phyloP scores from a whole-genome alignment of 2,329 filamentous ascomycete species.

The Hypoxylon sp. region DNA sequence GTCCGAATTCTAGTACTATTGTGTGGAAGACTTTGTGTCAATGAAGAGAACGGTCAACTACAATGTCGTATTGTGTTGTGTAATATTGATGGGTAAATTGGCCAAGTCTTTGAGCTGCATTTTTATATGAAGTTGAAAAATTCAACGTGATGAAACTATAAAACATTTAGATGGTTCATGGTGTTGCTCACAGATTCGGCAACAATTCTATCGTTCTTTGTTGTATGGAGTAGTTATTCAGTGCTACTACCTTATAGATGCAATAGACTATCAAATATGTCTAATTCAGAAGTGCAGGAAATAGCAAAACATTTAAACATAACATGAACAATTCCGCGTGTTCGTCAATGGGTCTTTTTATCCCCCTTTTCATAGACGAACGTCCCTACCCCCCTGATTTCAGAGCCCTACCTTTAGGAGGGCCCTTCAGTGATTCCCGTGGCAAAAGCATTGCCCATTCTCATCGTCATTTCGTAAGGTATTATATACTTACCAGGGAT shows the following conservation, averaged over 20 bases:
- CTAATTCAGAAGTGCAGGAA: background rate
- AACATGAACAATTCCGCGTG: background rate
- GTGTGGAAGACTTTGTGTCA: background rate
- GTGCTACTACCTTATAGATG: background rate
- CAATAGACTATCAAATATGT: background rate
- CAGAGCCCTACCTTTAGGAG: background rate
- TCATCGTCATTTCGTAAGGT: background rate
- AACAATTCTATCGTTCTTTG: conserved; percentile 14
- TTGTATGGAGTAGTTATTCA: background rate
- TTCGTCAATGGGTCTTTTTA: background rate
- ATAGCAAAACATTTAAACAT: background rate
- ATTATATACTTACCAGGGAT: background rate
- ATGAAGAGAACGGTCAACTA: background rate
- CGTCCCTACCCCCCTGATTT: background rate
- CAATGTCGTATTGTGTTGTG: background rate
- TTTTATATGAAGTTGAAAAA: conserved; percentile 11
- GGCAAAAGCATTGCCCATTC: background rate
- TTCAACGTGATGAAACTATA: conserved; percentile 2
- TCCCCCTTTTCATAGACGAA: background rate
- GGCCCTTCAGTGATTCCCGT: background rate
- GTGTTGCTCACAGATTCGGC: conserved; percentile 2
- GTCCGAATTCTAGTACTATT: background rate
- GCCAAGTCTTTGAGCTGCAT: background rate
- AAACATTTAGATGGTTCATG: background rate
- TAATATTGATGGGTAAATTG: background rate